Evolutionary conservation across 768 basidiomycete species (phyloP).

Genomic region (Scleroderma citrinum): DNA sequence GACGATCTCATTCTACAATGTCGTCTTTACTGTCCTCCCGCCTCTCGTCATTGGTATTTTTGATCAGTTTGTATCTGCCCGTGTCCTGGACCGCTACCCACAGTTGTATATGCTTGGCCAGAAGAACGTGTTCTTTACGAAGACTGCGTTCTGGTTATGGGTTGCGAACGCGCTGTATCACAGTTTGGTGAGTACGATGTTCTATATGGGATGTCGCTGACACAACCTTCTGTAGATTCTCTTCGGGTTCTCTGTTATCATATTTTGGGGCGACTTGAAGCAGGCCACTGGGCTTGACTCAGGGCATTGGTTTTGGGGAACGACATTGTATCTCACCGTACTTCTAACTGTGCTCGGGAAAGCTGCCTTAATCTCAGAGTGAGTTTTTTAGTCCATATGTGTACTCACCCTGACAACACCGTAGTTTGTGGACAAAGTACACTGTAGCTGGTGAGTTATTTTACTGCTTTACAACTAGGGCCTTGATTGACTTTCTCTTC

Average conservation of each 20-base stretch:
- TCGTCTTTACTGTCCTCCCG: conserved; percentile 91
- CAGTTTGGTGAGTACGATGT: conserved; percentile 56
- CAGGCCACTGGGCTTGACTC: conserved; percentile 74
- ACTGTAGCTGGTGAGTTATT: conserved; percentile 72
- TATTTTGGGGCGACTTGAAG: conserved; percentile 93
- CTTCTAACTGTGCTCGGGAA: conserved; percentile 95
- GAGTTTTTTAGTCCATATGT: conserved; percentile 29
- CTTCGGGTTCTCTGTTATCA: conserved; percentile 80
- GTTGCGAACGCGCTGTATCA: conserved; percentile 85
- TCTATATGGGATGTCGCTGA: not conserved
- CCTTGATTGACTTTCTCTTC: conserved; percentile 4
- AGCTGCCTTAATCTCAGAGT: conserved; percentile 97
- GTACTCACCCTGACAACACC: conserved; percentile 1
- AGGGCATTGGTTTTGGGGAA: conserved; percentile 99
- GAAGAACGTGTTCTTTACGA: conserved; percentile 88
- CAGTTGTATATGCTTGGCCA: conserved; percentile 95
- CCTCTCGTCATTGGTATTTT: conserved; percentile 97
- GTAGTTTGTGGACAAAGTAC: conserved; percentile 98
- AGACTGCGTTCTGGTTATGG: conserved; percentile 91
- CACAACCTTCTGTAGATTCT: conserved; percentile 49
- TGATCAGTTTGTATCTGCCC: conserved; percentile 96
- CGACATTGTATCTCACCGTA: conserved; percentile 89
- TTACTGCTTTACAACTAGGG: not conserved
- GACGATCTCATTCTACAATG: conserved; percentile 96
- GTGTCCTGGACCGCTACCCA: conserved; percentile 94